Percentiles rank a stretch among this genome's conserved stretches.
Conservation (phyloP, 352 stramenopile species). For the Globisporangium parvum region DNA sequence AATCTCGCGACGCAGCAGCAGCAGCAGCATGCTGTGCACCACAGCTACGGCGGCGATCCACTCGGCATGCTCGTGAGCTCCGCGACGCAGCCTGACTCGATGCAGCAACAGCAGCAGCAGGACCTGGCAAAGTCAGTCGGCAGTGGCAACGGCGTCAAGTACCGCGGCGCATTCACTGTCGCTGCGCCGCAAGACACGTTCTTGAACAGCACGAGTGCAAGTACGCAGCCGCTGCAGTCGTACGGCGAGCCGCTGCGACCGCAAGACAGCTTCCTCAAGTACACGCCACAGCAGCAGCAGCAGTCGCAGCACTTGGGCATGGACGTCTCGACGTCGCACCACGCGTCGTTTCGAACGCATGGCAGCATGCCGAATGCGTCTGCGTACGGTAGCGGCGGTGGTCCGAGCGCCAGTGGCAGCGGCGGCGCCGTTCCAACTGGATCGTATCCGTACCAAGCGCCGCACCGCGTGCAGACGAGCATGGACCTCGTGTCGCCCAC, state of each 20-base stretch:
- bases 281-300: constrained; percentile 23
- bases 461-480: constrained; percentile 1
- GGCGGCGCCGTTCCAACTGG: not conserved
- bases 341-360: constrained; percentile 7
- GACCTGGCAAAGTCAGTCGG: constrained; percentile 10
- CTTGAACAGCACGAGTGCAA: not conserved
- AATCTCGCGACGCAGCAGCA: constrained; percentile 18
- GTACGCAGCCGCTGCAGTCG: constrained; percentile 2
- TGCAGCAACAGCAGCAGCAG: constrained; percentile 14
- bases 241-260: constrained; percentile 6
- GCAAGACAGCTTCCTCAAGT: constrained; percentile 22
- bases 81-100: constrained; percentile 31
- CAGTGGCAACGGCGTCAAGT: constrained; percentile 6
- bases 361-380: not conserved
- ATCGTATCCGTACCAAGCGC: not conserved
- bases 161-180: constrained; percentile 5
- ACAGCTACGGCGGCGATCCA: constrained; percentile 25
- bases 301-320: constrained; percentile 10
- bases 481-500: constrained; percentile 14
- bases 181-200: constrained; percentile 6
- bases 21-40: constrained; percentile 16
- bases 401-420: not conserved
- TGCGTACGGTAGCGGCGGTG: not conserved
- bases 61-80: constrained; percentile 55
- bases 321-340: constrained; percentile 10